Evolutionary conservation across 2,329 filamentous ascomycete genomes (phyloP), one percentile per base, ranked within the genome.

Genomic region (Ophiostoma himal-ulmi): DNA sequence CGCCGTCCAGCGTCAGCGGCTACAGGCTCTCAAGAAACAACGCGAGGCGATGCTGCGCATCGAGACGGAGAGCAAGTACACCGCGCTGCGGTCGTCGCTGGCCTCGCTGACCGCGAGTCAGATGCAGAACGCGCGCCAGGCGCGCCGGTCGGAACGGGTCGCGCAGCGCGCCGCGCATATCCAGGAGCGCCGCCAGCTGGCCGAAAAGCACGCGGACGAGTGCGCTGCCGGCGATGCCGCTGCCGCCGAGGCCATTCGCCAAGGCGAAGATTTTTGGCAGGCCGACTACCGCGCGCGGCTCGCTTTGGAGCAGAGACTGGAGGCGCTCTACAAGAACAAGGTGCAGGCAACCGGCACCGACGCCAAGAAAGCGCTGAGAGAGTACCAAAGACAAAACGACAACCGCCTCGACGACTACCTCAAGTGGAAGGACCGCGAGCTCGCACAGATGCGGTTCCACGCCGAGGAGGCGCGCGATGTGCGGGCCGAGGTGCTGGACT

Each of bases 401-500:
- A 73, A 75, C 17, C 77, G 78, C 0, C 80, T 81, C 69, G 76
- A 74, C 68, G 69, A 7, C 17, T 75, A 76, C 67, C 75, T 74
- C n/a, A 83, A 82, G 80, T 77, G 79, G 74, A 80, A 78, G 70
- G 76, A 80, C 11, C 76, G 76, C n/a, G 79, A 83, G 73, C 73
- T 83, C 8, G 78, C 75, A n/a, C 71, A 72, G n/a, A 80, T 79
- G 68, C 77, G 75, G 5, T 77, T 75, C 60, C 75, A 73, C 62
- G 76, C 82, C 39, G 78, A 79, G 41, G 81, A 84, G 57, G 78
- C 83, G 72, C 75, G 75, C 62, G 76, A 76, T 14, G 78, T 82
- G 30, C 77, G 77, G 20, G 77, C 80, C 68, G 83, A 84, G 76
- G 73, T 82, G 70, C 80, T 82, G 77, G 79, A 81, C 36, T 80